Base-by-base conservation (phyloP, 768 basidiomycete species). In the Xerocomus brunneocitrinus region DNA sequence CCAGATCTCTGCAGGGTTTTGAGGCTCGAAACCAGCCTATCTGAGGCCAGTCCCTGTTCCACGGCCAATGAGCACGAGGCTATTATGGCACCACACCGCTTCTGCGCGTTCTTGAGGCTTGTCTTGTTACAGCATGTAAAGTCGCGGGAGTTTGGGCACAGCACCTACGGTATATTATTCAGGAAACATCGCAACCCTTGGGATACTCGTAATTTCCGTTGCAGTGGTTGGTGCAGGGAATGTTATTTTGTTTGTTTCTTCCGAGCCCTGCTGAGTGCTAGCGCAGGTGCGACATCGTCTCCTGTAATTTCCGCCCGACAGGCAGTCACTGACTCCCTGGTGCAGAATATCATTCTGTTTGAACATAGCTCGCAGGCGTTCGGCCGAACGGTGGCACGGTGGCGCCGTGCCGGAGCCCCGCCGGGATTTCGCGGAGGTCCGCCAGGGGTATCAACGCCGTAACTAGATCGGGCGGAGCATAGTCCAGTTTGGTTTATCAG, bases 181-280 rank as follows among this genome's bases (percentile, higher is more conserved):
- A 40, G 58, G 52, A 42, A 48, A 46, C 25, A 30, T 43, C 49
- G 48, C 43, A 31, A 47, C 63, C 56, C 59, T 61, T 47, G 48
- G 48, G 36, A 41, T 49, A 47, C 35, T 31, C 35, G 50, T 59
- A 65, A 65, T 65, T 65, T 65, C 65, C 65, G 62, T 25, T 40
- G 39, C 48, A 49, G 38, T 25, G 32, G 44, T 25, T 44, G 53
- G 35, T 40, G 32, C 52, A 53, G 41, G 38, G 47, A 32, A 53
- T 50, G 44, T 38, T 12, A 40, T 28, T 42, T 38, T 52, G n/a
- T 44, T 36, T 48, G 27, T 25, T 58, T 34, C 27, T 49, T 54
- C 47, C 28, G 46, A 53, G 49, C 19, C 32, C 35, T 54, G 41
- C 38, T 45, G 32, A 38, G 13, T 53, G 19, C 44, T 35, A 25